A percentile compares a stretch with the other conserved stretches of the same genome.
phyloP scores from a whole-genome alignment of 2,329 filamentous ascomycete genomes.

The Aspergillus novofumigatus region DNA sequence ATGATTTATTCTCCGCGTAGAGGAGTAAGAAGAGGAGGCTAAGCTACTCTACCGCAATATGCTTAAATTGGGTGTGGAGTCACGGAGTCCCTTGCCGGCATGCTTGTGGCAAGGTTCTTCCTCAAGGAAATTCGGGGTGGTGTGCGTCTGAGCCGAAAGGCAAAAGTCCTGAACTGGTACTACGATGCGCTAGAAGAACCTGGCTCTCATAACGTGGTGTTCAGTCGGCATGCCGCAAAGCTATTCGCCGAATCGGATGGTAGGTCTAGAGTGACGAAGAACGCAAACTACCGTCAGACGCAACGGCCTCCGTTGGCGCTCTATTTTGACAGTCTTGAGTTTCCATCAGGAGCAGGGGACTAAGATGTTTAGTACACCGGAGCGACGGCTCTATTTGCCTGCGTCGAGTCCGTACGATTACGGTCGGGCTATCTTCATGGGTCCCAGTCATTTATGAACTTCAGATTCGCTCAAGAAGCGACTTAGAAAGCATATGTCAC shows the following conservation, averaged over 20 bases:
- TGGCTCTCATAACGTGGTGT: conserved; percentile 47
- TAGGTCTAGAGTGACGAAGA: conserved; percentile 71
- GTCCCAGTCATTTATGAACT: conserved; percentile 73
- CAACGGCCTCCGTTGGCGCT: too few relatives aligned
- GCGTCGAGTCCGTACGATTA: too few relatives aligned
- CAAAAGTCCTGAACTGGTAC: too few relatives aligned
- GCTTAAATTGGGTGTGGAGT: conserved; percentile 69
- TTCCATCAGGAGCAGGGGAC: too few relatives aligned
- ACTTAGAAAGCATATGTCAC: conserved; percentile 60
- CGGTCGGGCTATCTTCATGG: conserved; percentile 45
- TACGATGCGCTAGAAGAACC: too few relatives aligned
- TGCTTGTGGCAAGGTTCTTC: conserved; percentile 70
- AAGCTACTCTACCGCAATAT: conserved; percentile 31
- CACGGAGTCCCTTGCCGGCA: conserved; percentile 63
- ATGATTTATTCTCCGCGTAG: too few relatives aligned
- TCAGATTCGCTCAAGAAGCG: conserved; percentile 68
- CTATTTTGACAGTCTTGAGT: too few relatives aligned
- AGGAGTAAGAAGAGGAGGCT: too few relatives aligned
- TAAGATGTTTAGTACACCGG: too few relatives aligned
- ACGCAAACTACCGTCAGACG: conserved; percentile 52
- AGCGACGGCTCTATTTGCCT: too few relatives aligned
- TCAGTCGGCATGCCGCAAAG: conserved; percentile 28
- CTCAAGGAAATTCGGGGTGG: conserved; percentile 12
- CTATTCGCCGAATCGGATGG: conserved; percentile 62
- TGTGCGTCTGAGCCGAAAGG: too few relatives aligned